Evolutionary conservation across 192 early-diverging fungal genomes (phyloP).

Genomic region (Podila clonocystis): DNA sequence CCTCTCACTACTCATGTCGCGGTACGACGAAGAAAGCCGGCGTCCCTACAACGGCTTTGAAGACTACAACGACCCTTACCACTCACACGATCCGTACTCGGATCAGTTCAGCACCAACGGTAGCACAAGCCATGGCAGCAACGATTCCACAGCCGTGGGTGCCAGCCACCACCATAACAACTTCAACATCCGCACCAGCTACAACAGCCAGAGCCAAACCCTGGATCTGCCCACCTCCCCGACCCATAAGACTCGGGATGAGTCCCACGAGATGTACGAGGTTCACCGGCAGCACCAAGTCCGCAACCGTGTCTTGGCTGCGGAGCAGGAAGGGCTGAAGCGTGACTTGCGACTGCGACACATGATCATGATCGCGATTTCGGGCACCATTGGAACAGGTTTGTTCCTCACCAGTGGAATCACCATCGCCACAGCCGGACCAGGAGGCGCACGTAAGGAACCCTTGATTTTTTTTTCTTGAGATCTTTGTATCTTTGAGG

Average conservation of each 20-base stretch:
- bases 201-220: not conserved
- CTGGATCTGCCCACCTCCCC: not conserved
- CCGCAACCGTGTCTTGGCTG: constrained; percentile 7
- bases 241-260: constrained; percentile 6
- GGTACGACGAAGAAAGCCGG: not conserved
- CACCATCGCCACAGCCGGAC: constrained; percentile 80
- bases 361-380: constrained; percentile 80
- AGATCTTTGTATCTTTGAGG: not conserved
- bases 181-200: constrained; percentile 3
- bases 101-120: too few species aligned
- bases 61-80: too few species aligned
- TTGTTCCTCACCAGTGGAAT: constrained; percentile 83
- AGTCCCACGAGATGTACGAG: constrained; percentile 19
- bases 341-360: constrained; percentile 67
- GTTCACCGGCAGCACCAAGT: constrained; percentile 30
- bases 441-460: constrained; percentile 66
- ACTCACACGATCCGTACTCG: too few species aligned
- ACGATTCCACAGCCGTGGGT: too few species aligned
- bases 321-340: constrained; percentile 56
- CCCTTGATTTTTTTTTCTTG: not conserved
- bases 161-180: not conserved
- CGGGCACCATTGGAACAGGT: constrained; percentile 84
- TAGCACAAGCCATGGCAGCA: too few species aligned
- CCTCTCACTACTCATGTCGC: too few species aligned
- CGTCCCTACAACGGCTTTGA: not conserved